Evolutionary conservation across 306 rosid genomes (phyloP).

Genomic region (Dalbergia cultrata): DNA sequence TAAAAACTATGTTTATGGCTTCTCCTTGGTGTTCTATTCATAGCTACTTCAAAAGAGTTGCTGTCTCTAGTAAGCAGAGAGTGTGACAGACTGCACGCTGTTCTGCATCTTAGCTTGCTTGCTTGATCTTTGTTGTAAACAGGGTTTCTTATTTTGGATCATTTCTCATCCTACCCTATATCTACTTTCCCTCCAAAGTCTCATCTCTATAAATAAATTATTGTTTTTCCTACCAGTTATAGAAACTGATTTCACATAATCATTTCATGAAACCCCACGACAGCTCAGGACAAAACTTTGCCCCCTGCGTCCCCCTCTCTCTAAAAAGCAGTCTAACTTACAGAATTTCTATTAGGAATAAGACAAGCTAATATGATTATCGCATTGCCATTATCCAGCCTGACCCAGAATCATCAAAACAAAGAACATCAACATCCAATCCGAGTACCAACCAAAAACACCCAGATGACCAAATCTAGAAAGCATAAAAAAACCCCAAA

Average conservation of each 20-base stretch:
- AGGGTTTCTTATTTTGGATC: neutral
- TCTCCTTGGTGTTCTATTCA: neutral
- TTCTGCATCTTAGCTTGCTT: conserved; percentile 32
- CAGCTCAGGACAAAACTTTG: neutral
- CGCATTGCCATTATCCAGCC: neutral
- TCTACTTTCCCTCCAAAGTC: conserved; percentile 2
- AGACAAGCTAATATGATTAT: neutral
- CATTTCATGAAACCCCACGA: neutral
- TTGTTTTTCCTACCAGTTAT: neutral
- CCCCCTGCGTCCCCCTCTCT: no score
- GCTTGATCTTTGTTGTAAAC: neutral
- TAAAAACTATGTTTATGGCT: conserved; percentile 8
- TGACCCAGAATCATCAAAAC: neutral
- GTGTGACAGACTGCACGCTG: neutral
- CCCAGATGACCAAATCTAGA: conserved; percentile 21
- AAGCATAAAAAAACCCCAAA: neutral
- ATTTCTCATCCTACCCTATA: conserved; percentile 12
- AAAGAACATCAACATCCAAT: conserved; percentile 6
- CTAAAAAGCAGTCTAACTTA: neutral
- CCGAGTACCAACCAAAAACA: neutral
- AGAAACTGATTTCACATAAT: conserved; percentile 17
- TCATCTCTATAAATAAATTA: neutral
- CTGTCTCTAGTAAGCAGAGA: neutral
- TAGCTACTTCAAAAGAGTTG: conserved; percentile 3
- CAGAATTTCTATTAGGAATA: neutral